Base-by-base conservation (phyloP, 495 filamentous ascomycete species). In the Daldinia bambusicola region DNA sequence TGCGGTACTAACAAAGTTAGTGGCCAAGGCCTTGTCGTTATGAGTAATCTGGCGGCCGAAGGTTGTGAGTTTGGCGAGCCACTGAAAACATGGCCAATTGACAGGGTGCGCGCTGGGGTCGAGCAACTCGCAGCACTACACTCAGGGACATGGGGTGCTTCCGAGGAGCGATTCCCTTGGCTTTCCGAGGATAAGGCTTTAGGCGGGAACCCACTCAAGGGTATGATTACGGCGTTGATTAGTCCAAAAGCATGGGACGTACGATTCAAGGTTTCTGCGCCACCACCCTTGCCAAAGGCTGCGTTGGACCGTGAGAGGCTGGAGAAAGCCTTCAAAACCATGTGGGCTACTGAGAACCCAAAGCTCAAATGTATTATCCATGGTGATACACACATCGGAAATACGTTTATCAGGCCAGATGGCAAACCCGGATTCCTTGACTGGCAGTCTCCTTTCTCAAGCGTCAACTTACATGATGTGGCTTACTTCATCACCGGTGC, bases 331-430 rank as follows among this genome's bases (percentile, higher is more conserved):
- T 66, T 66, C 20, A 59, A 59, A 16, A 66, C 43, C 1, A 53
- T 66, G 55, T 66, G 63, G 63, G 63, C 63, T 14, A 53, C 63
- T 7, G 63, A 58, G 36, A 66, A 66, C 18, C 55, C 63, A 1
- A 59, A 66, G 14, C 37, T 66, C 7, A 51, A 31, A 13, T 58
- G 55, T 8, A 43, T 66, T n/a, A 2, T 58, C 12, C 63, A 66
- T 18, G 63, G 63, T 8, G 63, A 66, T 30, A 4, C 63, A 36
- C 63, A 66, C 16, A 43, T 66, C 20, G 63, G 63, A 34, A 66
- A 59, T 30, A 66, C 63, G 2, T 59, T 66, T 22, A 66, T 66
- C 20, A 32, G 53, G n/a, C 26, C 63, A 10, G 63, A 66, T 43
- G 63, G 63, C 10, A 55, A 41, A 1, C 63, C 63, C 2, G 63